Conservation (phyloP, 2,329 filamentous ascomycete species). For the Aspergillus novofumigatus region DNA sequence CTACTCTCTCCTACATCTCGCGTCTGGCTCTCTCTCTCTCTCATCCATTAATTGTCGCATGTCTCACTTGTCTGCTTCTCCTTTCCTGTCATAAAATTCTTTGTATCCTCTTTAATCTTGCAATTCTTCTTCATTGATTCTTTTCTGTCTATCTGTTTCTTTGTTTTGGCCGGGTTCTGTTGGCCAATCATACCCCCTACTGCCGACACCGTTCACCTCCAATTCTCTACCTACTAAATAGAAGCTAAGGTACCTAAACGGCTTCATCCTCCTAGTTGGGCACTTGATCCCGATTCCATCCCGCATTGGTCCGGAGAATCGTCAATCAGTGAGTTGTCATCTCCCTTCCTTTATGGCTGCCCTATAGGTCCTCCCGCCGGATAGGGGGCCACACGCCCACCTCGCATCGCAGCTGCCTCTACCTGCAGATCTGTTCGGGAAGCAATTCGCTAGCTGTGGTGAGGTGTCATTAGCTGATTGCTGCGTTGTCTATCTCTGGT, state of each 20-base stretch:
- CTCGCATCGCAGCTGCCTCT: slow-evolving; percentile 2
- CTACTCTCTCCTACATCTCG: slow-evolving; percentile 3
- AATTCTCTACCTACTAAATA: not conserved
- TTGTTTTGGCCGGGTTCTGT: slow-evolving; percentile 1
- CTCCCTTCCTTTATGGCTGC: not conserved
- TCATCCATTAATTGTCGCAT: not conserved
- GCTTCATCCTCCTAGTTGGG: not conserved
- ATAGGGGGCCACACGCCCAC: slow-evolving; percentile 6
- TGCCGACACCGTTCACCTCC: not conserved
- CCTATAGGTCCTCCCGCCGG: not conserved
- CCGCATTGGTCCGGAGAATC: not conserved
- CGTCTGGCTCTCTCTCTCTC: not conserved
- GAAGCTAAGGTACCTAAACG: not conserved
- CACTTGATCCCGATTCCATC: not conserved
- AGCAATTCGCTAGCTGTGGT: not conserved
- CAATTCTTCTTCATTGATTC: not conserved
- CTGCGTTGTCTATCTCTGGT: not conserved
- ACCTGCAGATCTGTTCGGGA: not conserved
- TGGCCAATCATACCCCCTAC: not conserved
- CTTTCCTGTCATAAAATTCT: not conserved
- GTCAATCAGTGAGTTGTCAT: not conserved
- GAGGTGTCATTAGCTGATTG: not conserved
- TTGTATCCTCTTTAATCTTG: not conserved
- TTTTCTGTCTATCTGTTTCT: slow-evolving; percentile 15
- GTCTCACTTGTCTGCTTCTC: not conserved